Evolutionary conservation across 805 yeast genomes (phyloP), one percentile per base, ranked within the genome.

Genomic region (Saturnispora dispora): DNA sequence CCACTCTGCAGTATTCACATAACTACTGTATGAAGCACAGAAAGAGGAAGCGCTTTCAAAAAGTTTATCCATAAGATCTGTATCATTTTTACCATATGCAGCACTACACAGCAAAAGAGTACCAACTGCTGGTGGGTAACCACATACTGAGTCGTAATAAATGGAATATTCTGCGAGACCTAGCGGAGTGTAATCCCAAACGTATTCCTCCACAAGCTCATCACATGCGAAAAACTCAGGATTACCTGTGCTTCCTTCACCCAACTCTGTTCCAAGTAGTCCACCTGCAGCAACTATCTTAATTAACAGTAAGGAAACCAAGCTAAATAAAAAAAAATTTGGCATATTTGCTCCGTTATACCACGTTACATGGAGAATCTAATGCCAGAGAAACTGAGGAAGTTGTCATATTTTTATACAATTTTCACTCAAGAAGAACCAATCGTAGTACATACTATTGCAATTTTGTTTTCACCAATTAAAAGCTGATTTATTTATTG

Each of bases 111-210:
- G 8, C 11, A 57, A 28, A 5, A 59, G 1, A 4, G 59, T 17
- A 8, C 61, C 62, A 10, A 51, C 33, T 5, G 44, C 49, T n/a
- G 61, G 62, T 11, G 61, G 56, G 36, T 59, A 58, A 6, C 46
- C 48, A 47, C 60, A 58, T 1, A 28, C 9, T 1, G 27, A 22
- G 18, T 52, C 53, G 18, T 44, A 51, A n/a, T 3, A 48, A 4
- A 32, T 2, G 4, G 54, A 45, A 20, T 53, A 54, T 6, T 8
- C 23, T 42, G 42, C 49, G 5, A 44, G 13, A 8, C 25, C 27
- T 15, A 49, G 18, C 7, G 54, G 52, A 18, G 35, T 33, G 32
- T 45, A 55, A 41, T 58, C 61, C 47, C 35, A 57, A 7, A 32
- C 51, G 13, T 37, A 55, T 8, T 27, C 25, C 5, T 51, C 43